Percentiles rank a stretch among this genome's conserved stretches.
Evolutionary conservation across 768 basidiomycete genomes (phyloP).

Genomic region (Kwoniella pini): DNA sequence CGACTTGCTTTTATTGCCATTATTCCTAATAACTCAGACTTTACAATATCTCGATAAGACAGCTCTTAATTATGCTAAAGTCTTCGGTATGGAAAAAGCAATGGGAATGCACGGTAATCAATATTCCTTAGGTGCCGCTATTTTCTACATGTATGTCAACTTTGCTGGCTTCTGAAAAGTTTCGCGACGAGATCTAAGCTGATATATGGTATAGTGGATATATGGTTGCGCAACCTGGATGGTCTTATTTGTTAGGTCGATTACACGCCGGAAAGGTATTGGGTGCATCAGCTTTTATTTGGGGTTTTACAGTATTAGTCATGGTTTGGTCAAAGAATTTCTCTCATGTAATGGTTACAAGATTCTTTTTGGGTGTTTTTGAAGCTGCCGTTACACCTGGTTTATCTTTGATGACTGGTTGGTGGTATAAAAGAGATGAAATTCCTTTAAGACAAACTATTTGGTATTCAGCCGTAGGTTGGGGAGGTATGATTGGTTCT

Average conservation of each 20-base stretch:
- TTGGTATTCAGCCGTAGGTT: constrained; percentile 54
- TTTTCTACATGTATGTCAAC: constrained; percentile 40
- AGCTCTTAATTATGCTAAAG: constrained; percentile 52
- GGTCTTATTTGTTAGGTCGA: constrained; percentile 49
- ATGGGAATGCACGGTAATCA: constrained; percentile 47
- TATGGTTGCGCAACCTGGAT: constrained; percentile 46
- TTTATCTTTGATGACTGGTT: constrained; percentile 54
- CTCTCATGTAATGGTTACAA: constrained; percentile 48
- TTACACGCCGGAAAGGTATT: constrained; percentile 52
- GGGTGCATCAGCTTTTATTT: constrained; percentile 49
- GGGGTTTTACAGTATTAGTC: constrained; percentile 52
- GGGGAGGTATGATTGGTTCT: constrained; percentile 54
- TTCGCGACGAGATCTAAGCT: no score
- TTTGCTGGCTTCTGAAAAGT: no score
- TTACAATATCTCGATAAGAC: constrained; percentile 49
- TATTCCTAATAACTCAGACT: constrained; percentile 52
- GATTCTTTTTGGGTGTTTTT: constrained; percentile 54
- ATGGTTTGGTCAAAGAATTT: constrained; percentile 50
- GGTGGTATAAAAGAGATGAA: constrained; percentile 50
- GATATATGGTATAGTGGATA: constrained; percentile 39
- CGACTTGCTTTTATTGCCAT: constrained; percentile 51
- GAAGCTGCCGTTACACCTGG: constrained; percentile 55
- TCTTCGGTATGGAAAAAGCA: constrained; percentile 53
- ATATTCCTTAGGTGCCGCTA: constrained; percentile 38
- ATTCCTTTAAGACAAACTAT: constrained; percentile 52